Evolutionary conservation across 2,329 filamentous ascomycete species (phyloP).

Genomic region (Berkeleyomyces rouxiae): DNA sequence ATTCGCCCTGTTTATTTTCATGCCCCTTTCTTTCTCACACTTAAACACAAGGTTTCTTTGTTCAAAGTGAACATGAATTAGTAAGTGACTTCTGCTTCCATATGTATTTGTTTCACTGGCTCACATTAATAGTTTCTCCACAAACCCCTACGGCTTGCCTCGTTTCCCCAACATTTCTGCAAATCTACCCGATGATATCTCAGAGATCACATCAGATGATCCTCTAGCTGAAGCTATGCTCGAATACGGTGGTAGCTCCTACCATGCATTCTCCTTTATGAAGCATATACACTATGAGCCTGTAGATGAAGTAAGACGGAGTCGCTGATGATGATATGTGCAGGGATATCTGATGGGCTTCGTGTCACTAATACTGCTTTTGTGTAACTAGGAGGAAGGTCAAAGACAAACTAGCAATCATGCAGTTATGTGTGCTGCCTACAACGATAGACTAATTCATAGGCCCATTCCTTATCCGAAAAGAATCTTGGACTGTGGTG

Average conservation of each 20-base stretch:
- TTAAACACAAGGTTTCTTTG: too few species aligned
- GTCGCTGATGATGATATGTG: too few species aligned
- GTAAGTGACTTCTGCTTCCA: too few species aligned
- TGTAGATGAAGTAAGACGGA: conserved; percentile 4
- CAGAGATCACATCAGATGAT: neutral
- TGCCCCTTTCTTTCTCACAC: too few species aligned
- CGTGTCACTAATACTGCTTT: neutral
- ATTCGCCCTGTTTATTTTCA: too few species aligned
- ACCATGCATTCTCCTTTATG: neutral
- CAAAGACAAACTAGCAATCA: neutral
- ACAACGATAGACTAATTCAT: neutral
- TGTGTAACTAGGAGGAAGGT: neutral
- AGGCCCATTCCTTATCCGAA: neutral
- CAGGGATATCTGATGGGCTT: neutral
- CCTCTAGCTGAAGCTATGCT: neutral
- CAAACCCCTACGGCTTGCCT: neutral
- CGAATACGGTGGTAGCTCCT: neutral
- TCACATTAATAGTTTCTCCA: too few species aligned
- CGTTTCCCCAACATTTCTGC: neutral
- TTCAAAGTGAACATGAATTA: too few species aligned
- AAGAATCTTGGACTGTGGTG: conserved; percentile 9
- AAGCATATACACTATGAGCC: conserved; percentile 9
- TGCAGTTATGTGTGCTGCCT: conserved; percentile 3
- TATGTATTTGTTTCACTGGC: too few species aligned
- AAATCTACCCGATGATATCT: neutral